Conservation (phyloP, 192 early-diverging fungal species). For the Pilaira anomala region DNA sequence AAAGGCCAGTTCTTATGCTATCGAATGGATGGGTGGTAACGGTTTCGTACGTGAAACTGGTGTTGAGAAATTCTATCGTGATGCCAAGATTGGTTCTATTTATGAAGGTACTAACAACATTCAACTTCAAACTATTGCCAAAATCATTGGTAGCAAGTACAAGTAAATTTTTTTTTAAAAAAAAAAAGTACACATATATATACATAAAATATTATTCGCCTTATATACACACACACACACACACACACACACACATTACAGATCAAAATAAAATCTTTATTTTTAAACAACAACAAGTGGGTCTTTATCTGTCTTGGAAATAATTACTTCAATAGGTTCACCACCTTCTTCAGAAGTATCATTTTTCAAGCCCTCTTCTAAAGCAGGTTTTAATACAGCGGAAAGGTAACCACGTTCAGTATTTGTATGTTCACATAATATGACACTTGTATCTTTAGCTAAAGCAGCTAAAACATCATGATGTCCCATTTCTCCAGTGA, state of each 20-base stretch:
- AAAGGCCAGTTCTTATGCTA: conserved; percentile 73
- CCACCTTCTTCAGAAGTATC: conserved; percentile 39
- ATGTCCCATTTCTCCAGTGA: conserved; percentile 95
- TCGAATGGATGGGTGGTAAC: conserved; percentile 98
- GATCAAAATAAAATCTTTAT: background rate
- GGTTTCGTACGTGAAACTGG: conserved; percentile 80
- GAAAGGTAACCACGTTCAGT: conserved; percentile 85
- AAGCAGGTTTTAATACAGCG: conserved; percentile 56
- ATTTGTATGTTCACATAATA: conserved; percentile 91
- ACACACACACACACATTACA: background rate
- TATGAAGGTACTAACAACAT: conserved; percentile 97
- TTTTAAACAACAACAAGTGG: conserved; percentile 61
- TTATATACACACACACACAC: background rate
- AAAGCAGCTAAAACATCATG: conserved; percentile 88
- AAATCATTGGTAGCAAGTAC: conserved; percentile 39
- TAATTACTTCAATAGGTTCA: conserved; percentile 57
- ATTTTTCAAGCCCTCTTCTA: conserved; percentile 49
- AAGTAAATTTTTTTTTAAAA: conserved; percentile 26
- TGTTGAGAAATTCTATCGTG: conserved; percentile 94
- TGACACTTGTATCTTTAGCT: conserved; percentile 72
- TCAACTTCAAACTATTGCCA: conserved; percentile 90
- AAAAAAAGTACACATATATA: too few species aligned
- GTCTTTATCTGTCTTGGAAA: conserved; percentile 74
- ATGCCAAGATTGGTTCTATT: conserved; percentile 96
- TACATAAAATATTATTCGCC: too few species aligned